Evolutionary conservation across 2,329 filamentous ascomycete genomes (phyloP).

Genomic region (Beauveria medogensis): DNA sequence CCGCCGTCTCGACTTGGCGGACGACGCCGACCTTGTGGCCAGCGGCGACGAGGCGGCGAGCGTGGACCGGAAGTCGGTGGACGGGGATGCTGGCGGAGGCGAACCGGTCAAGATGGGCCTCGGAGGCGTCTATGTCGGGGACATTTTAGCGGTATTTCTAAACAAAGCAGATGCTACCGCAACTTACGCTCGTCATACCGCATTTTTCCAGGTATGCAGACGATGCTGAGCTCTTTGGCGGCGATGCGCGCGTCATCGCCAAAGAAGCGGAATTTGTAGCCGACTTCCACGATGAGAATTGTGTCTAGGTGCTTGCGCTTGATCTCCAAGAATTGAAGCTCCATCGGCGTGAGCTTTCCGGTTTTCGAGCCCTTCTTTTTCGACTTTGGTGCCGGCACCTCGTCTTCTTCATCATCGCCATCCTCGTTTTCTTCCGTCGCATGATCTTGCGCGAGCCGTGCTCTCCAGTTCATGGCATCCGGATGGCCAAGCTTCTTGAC

Average conservation of each 20-base stretch:
- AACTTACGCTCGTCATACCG: constrained; percentile 78
- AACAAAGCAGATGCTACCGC: background rate
- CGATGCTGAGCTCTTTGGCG: constrained; percentile 84
- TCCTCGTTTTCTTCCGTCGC: constrained; percentile 46
- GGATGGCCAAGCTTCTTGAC: constrained; percentile 83
- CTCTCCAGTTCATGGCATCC: constrained; percentile 66
- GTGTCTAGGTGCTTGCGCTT: constrained; percentile 88
- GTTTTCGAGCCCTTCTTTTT: constrained; percentile 64
- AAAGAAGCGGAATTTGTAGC: constrained; percentile 97
- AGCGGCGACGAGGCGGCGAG: constrained; percentile 83
- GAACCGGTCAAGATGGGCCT: constrained; percentile 85
- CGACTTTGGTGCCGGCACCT: constrained; percentile 34
- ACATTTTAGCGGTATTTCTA: constrained; percentile 1
- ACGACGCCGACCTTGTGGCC: constrained; percentile 96
- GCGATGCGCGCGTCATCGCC: constrained; percentile 88
- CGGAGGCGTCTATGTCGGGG: constrained; percentile 57
- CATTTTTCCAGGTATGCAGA: constrained; percentile 93
- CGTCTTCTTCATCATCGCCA: constrained; percentile 48
- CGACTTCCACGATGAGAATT: constrained; percentile 84
- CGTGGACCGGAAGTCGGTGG: constrained; percentile 84
- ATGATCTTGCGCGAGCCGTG: constrained; percentile 47
- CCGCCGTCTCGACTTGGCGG: constrained; percentile 88
- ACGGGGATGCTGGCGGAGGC: constrained; percentile 94
- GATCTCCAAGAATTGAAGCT: constrained; percentile 87
- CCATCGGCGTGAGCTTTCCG: constrained; percentile 86